Evolutionary conservation across 2,329 filamentous ascomycete genomes (phyloP).

Genomic region (Ceratocystis lukuohia): DNA sequence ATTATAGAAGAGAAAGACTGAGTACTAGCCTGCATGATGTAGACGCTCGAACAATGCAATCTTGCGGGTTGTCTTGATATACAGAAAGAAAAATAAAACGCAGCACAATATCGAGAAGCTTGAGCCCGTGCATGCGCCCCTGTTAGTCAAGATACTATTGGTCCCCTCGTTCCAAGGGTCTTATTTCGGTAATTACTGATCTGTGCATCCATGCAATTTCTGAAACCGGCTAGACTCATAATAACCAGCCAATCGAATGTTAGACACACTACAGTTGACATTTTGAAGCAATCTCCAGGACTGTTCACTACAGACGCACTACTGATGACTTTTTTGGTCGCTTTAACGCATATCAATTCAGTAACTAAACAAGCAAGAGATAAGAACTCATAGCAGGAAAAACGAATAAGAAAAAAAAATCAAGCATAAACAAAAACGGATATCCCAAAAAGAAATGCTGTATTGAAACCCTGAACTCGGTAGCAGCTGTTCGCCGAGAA

Average conservation of each 20-base stretch:
- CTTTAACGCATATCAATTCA: conserved; percentile 9
- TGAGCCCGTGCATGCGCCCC: not conserved
- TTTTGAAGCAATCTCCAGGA: not conserved
- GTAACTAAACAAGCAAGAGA: conserved; percentile 3
- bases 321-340: not conserved
- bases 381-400: not conserved
- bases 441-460: conserved; percentile 19
- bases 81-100: not conserved
- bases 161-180: not conserved
- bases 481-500: conserved; percentile 13
- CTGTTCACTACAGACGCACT: not conserved
- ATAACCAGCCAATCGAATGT: not conserved
- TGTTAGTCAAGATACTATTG: not conserved
- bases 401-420: conserved; percentile 12
- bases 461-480: conserved; percentile 19
- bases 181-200: conserved; percentile 7
- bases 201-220: not conserved
- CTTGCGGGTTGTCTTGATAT: not conserved
- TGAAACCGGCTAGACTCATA: not conserved
- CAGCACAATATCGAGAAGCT: not conserved
- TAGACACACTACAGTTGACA: not conserved
- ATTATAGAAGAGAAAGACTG: not conserved
- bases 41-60: conserved; percentile 1
- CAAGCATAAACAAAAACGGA: conserved; percentile 18
- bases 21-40: not conserved